phyloP scores from a whole-genome alignment of 148 eudicot species.

The Hydrangea macrophylla region DNA sequence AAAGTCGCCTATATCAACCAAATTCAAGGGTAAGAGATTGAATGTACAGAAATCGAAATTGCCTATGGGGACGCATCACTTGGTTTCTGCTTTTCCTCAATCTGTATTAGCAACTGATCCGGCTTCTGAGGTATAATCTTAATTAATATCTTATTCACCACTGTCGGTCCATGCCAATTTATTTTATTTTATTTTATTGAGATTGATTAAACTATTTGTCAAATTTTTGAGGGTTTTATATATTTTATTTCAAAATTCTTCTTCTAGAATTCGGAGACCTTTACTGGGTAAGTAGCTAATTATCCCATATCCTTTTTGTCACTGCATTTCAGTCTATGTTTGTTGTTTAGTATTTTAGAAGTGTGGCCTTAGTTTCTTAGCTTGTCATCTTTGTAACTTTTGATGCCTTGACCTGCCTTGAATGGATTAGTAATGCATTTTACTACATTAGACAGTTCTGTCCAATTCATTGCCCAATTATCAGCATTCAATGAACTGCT shows the following conservation, averaged over 20 bases:
- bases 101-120: slow-evolving; percentile 62
- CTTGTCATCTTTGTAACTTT: not conserved
- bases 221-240: not conserved
- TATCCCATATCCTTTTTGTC: not conserved
- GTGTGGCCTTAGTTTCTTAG: not conserved
- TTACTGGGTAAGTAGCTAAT: not conserved
- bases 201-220: not conserved
- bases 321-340: too few relatives aligned
- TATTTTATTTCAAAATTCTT: not conserved
- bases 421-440: not conserved
- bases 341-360: too few relatives aligned
- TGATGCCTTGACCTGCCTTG: not conserved
- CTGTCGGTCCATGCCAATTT: not conserved
- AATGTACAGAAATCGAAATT: slow-evolving; percentile 23
- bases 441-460: not conserved
- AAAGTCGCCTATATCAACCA: slow-evolving; percentile 38
- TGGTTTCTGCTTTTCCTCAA: slow-evolving; percentile 35
- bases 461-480: not conserved
- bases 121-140: slow-evolving; percentile 48
- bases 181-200: not conserved
- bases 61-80: slow-evolving; percentile 30
- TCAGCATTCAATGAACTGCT: not conserved
- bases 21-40: slow-evolving; percentile 45
- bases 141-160: not conserved
- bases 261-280: not conserved